A percentile compares a stretch with the other conserved stretches of the same genome.
Evolutionary conservation across 441 rosid species (phyloP).

Genomic region (Adansonia gregorii): DNA sequence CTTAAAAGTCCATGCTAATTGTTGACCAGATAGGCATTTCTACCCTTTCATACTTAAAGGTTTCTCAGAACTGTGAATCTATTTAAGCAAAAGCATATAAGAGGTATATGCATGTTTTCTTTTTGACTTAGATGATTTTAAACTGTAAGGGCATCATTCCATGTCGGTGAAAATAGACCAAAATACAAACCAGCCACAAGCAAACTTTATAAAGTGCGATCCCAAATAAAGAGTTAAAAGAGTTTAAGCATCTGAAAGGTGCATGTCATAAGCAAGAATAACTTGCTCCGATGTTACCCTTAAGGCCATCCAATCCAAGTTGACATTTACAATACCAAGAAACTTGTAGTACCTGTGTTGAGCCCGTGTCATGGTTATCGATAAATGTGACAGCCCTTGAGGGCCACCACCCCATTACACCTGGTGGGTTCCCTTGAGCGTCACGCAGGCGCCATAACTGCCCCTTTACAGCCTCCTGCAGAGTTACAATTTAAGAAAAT

Average conservation of each 20-base stretch:
- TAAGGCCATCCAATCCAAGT: background rate
- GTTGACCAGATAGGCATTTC: background rate
- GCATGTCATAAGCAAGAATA: constrained; percentile 13
- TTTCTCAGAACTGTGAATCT: background rate
- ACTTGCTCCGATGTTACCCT: constrained; percentile 6
- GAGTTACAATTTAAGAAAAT: constrained; percentile 14
- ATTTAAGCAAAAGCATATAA: background rate
- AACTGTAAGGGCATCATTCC: background rate
- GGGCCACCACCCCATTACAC: constrained; percentile 97
- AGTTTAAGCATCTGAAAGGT: background rate
- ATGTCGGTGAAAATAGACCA: background rate
- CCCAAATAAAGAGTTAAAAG: background rate
- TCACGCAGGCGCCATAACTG: constrained; percentile 84
- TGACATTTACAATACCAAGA: constrained; percentile 6
- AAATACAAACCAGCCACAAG: background rate
- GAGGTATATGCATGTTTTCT: background rate
- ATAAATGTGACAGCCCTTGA: constrained; percentile 89
- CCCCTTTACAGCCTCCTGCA: constrained; percentile 89
- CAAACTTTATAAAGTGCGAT: background rate
- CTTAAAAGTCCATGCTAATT: background rate
- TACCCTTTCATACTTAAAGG: background rate
- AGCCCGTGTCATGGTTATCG: constrained; percentile 95
- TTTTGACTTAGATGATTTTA: background rate
- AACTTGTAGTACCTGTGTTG: constrained; percentile 66
- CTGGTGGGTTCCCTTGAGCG: constrained; percentile 86